Evolutionary conservation across 2,329 filamentous ascomycete species (phyloP), one percentile per base, ranked within the genome.

Genomic region (Penicillium italicum): DNA sequence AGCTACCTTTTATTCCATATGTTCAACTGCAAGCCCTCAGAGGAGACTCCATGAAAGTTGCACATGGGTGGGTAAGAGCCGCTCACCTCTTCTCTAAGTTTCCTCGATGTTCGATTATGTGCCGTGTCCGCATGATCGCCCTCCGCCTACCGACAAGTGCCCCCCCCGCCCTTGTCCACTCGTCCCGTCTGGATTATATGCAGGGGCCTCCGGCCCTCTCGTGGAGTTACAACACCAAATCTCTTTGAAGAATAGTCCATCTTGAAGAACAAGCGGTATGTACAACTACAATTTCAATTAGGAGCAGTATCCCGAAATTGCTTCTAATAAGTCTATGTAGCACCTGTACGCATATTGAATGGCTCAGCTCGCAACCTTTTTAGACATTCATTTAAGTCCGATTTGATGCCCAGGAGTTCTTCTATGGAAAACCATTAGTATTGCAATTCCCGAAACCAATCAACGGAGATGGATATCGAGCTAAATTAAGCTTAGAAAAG

Each of bases 401-500:
- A 31, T 7, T 18, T 28, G 5, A 40, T 24, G 12, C 2, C 24
- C 11, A 22, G 36, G 10, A 18, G 9, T n/a, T 5, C 11, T 26
- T 11, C 8, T 41, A 42, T 42, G 16, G 9, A 11, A 28, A 43
- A 5, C 7, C 1, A 20, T 16, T 36, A 26, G 3, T 18, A 9
- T 16, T 24, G 14, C 3, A 43, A 43, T 18, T n/a, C 16, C 38
- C 4, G 1, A 28, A 42, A 18, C 5, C 5, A 42, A 26, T 41
- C 18, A 14, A 40, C 0, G 4, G 6, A 11, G 11, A 12, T 18
- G 16, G 40, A 28, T 43, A 42, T 22, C 10, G 18, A 22, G 48
- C 43, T 38, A 16, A 50, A 50, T 43, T 50, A 50, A 50, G 48
- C 48, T 34, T 26, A n/a, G 28, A 26, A 38, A 36, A 52, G 30